Evolutionary conservation across 768 basidiomycete genomes (phyloP).

Genomic region (Termitomyces sp.): DNA sequence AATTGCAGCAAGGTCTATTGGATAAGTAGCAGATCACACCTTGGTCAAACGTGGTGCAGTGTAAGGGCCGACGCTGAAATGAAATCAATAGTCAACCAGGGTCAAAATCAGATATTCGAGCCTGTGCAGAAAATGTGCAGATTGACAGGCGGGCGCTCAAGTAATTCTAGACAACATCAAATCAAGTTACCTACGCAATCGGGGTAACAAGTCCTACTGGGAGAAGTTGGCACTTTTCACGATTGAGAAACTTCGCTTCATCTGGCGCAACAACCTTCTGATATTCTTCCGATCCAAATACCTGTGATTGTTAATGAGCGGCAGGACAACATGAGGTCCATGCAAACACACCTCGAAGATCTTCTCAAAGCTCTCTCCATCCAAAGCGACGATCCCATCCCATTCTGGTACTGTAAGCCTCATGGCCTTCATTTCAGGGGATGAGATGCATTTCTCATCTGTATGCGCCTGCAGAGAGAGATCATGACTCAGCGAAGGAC

Average conservation of each 20-base stretch:
- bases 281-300: conserved; percentile 16
- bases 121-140: background rate
- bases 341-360: conserved; percentile 25
- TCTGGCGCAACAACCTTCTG: conserved; percentile 2
- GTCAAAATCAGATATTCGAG: background rate
- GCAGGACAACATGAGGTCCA: background rate
- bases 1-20: background rate
- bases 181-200: background rate
- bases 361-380: conserved; percentile 32
- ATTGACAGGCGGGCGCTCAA: background rate
- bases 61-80: background rate
- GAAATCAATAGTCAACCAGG: background rate
- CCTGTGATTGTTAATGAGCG: background rate
- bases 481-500: background rate
- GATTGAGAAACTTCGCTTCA: conserved; percentile 23
- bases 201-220: conserved; percentile 10
- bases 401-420: conserved; percentile 22
- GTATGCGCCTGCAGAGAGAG: conserved; percentile 19
- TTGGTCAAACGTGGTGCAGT: background rate
- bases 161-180: background rate
- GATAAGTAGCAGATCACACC: background rate
- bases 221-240: conserved; percentile 13
- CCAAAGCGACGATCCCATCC: conserved; percentile 30
- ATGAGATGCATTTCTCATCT: conserved; percentile 10
- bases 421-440: conserved; percentile 1